Conservation (phyloP, 345 rosid species). For the Salix purpurea region DNA sequence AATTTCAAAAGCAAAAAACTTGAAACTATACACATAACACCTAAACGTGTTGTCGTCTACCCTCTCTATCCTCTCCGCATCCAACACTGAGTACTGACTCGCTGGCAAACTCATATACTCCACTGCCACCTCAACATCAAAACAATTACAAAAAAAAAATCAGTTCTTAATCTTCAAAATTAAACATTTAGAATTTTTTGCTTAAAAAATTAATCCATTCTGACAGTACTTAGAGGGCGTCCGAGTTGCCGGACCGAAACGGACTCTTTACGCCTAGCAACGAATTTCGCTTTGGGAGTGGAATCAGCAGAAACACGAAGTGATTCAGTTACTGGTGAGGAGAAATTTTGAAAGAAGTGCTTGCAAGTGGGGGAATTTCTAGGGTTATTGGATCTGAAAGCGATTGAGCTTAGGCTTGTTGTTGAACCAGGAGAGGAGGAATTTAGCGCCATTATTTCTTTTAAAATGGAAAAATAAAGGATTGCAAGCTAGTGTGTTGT, state of each 20-base stretch:
- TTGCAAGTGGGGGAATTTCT: constrained; percentile 12
- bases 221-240: constrained; percentile 78
- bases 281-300: constrained; percentile 60
- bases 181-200: neutral
- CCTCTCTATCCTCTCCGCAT: constrained; percentile 95
- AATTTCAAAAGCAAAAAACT: constrained; percentile 83
- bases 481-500: neutral
- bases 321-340: constrained; percentile 21
- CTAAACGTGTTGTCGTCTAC: constrained; percentile 77
- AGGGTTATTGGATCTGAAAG: constrained; percentile 26
- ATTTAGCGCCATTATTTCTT: constrained; percentile 19
- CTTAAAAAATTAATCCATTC: neutral
- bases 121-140: constrained; percentile 32
- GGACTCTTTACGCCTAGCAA: constrained; percentile 76
- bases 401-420: constrained; percentile 21
- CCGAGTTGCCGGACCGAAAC: constrained; percentile 63
- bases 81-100: constrained; percentile 95
- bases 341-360: constrained; percentile 4
- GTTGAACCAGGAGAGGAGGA: constrained; percentile 16
- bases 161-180: neutral
- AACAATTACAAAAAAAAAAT: neutral
- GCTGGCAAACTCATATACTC: constrained; percentile 98
- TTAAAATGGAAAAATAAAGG: neutral
- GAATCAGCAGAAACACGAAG: constrained; percentile 48
- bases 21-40: constrained; percentile 78